These are phyloP conservation scores for Amanita rubescens DNA, from an alignment of 768 basidiomycete genomes.

Conservation along the genomic window DNA sequence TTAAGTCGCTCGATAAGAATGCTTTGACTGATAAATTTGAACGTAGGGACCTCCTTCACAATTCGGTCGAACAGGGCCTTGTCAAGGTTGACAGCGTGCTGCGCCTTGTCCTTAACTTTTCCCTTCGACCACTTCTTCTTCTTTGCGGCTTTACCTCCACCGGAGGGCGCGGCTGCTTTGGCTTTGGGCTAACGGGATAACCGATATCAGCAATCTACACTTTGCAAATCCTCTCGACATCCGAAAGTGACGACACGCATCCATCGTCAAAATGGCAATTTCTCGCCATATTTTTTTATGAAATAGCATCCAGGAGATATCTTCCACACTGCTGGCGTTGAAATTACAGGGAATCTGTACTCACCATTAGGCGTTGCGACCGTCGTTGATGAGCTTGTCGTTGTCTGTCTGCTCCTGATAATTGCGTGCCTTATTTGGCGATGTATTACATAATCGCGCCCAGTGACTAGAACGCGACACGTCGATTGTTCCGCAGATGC, in stretches of 20 bases:
- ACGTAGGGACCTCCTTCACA: conserved; percentile 97
- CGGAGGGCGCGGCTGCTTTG: conserved; percentile 68
- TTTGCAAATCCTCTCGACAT: conserved; percentile 20
- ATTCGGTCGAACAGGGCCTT: conserved; percentile 90
- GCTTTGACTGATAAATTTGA: conserved; percentile 96
- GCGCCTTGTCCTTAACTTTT: conserved; percentile 99
- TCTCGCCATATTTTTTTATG: not conserved
- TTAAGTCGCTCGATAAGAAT: conserved; percentile 99
- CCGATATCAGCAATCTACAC: conserved; percentile 14
- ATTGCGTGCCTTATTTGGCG: conserved; percentile 35
- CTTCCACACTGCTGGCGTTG: not conserved
- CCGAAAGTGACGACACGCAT: conserved; percentile 27
- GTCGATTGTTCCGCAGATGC: conserved; percentile 34
- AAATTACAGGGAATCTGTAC: conserved; percentile 16
- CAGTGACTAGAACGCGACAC: conserved; percentile 24
- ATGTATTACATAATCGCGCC: conserved; percentile 22
- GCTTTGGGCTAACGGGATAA: conserved; percentile 50
- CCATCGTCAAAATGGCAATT: conserved; percentile 22
- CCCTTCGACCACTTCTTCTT: conserved; percentile 99
- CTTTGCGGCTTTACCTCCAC: conserved; percentile 86
- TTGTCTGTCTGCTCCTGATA: conserved; percentile 14
- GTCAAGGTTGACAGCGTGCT: conserved; percentile 93
- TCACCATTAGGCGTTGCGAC: conserved; percentile 38
- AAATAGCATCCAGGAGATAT: not conserved
- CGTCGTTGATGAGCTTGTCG: conserved; percentile 31